Evolutionary conservation across 2,329 filamentous ascomycete genomes (phyloP), one percentile per base, ranked within the genome.

Genomic region (Atkinsonella texensis): DNA sequence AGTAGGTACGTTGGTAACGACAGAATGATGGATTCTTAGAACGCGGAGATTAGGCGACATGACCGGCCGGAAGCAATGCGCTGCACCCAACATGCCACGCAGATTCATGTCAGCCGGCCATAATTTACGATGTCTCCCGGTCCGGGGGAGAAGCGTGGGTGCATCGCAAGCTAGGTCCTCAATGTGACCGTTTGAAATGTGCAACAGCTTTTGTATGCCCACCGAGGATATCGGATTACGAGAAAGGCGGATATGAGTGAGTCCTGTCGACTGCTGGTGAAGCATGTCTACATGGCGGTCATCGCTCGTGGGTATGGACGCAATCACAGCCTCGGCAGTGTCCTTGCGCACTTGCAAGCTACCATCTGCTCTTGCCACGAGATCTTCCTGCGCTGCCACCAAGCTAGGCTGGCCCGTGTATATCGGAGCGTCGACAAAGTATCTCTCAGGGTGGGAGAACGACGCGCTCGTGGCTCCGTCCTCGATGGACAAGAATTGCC

Each of bases 21-120:
- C 56, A 0, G 79, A 83, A 59, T 84, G 80, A 49, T 84, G 80
- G 6, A 81, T 65, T 12, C 74, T 72, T 1, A 83, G 63, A 1
- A 66, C 66, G 33, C 74, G 72, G 4, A 83, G 65, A 55, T 77
- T 77, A 1, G 74, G 72, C 1, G 75, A 77, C 48, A 76, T 64
- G 0, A 75, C 71, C 0, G 78, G 77, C 0, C 78, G 70, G 51
- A 80, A 73, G 9, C 75, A 56, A 56, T 79, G 68, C 0, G 71
- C 64, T 4, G 66, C 64, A 8, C 73, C 72, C 10, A 75, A 56
- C 8, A 75, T 62, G 15, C 76, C 77, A 31, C 61, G 58, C 2
- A 79, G 52, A 17, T 53, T 65, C 2, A 68, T 53, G 2, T 57
- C 56, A 17, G 55, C 60, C 0, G 66, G 64, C 63, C 64, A 70